Base-by-base conservation (phyloP, 441 rosid genomes). In the Erodium moschatum region DNA sequence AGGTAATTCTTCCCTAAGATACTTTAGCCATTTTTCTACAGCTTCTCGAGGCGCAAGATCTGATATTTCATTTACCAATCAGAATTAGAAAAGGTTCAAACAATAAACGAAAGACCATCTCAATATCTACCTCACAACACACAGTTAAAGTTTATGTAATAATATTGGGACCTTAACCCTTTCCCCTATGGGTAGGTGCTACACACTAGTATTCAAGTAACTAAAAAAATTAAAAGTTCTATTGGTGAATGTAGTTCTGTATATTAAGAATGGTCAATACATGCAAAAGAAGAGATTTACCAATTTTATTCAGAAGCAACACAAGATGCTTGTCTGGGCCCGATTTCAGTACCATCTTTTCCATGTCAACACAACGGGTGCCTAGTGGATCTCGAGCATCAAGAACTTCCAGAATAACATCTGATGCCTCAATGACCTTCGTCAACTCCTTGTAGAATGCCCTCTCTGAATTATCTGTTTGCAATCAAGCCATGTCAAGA, bases 41-140 rank as follows among this genome's bases (percentile, higher is more conserved):
- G 97, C 81, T 85, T 93, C 98, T 67, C 91, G 80, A 18, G 98
- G 96, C 73, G 88, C 97, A 76, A 94, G 97, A 88, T 94, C 98
- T 93, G 78, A 66, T 73, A 60, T 16, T 42, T 19, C 72, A 60
- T 16, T 42, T 19, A 18, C 1, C 3, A 46, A 13, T 35, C 48
- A 42, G 48, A 65, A 44, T 65, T 6, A 38, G 18, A 1, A 58
- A 42, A 42, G 12, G 31, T 24, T 10, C 11, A 21, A 40, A 5
- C 4, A 11, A 63, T 64, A 66, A 18, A 42, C 10, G 48, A 9
- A 42, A 42, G 48, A 42, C 9, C 10, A 9, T 8, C 11, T 42
- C 46, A 40, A 7, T 40, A 40, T 40, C 46, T 40, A 40, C 12
- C 3, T 40, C 46, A 40, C 1, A 40, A 40, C 46, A 42, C 48